phyloP scores from a whole-genome alignment of 108 stramenopile genomes.

The Skeletonema costatum region DNA sequence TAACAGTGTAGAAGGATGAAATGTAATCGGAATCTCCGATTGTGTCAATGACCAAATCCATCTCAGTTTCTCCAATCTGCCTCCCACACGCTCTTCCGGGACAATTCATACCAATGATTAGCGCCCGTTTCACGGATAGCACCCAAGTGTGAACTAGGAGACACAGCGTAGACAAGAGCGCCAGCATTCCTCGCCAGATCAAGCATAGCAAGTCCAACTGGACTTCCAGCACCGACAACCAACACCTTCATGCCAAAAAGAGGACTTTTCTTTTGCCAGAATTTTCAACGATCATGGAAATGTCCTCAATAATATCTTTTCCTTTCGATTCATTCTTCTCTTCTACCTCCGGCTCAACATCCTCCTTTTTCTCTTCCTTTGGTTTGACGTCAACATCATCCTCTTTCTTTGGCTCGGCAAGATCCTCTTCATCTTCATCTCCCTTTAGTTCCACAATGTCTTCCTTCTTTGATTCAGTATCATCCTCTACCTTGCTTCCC shows the following conservation, averaged over 20 bases:
- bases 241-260: constrained; percentile 66
- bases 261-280: constrained; percentile 17
- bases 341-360: too few relatives aligned
- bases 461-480: too few relatives aligned
- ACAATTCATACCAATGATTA: background rate
- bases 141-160: background rate
- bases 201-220: constrained; percentile 62
- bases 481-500: too few relatives aligned
- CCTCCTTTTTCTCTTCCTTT: too few relatives aligned
- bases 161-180: constrained; percentile 47
- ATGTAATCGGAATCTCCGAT: background rate
- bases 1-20: background rate
- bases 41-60: background rate
- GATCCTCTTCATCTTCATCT: too few relatives aligned
- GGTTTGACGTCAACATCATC: too few relatives aligned
- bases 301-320: too few relatives aligned
- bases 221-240: constrained; percentile 61
- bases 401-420: too few relatives aligned
- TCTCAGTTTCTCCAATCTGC: background rate
- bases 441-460: too few relatives aligned
- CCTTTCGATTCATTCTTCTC: background rate
- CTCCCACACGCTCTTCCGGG: background rate
- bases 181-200: constrained; percentile 62
- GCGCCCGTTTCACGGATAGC: background rate
- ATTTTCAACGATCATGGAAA: background rate